These are phyloP conservation scores for Henningerozyma blattae DNA, from an alignment of 805 yeast genomes.

Conservation along the genomic window DNA sequence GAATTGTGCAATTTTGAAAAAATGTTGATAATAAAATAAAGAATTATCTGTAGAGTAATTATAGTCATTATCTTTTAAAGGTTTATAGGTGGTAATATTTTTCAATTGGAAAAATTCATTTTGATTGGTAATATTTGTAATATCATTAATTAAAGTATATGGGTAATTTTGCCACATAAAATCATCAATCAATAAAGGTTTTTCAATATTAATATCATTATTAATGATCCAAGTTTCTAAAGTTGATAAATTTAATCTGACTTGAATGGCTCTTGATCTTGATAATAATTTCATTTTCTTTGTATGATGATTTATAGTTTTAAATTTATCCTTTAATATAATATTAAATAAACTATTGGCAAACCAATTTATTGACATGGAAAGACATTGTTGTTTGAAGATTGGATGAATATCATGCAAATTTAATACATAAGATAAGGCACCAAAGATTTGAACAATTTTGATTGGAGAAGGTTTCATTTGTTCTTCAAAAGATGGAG, in stretches of 20 bases:
- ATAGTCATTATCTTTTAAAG: constrained; percentile 4
- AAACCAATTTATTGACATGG: constrained; percentile 70
- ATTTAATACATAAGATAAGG: constrained; percentile 73
- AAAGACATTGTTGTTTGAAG: constrained; percentile 64
- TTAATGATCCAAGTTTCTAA: constrained; percentile 88
- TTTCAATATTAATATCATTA: constrained; percentile 20
- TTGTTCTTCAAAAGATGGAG: constrained; percentile 71
- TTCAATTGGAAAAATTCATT: constrained; percentile 9
- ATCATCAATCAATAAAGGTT: constrained; percentile 26
- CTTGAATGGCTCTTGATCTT: constrained; percentile 79
- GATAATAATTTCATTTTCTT: constrained; percentile 50
- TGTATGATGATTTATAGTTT: constrained; percentile 18
- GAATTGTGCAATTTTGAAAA: constrained; percentile 50
- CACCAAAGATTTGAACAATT: constrained; percentile 78
- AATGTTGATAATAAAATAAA: constrained; percentile 49
- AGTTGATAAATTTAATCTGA: constrained; percentile 72
- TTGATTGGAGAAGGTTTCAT: constrained; percentile 83
- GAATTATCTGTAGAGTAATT: constrained; percentile 25
- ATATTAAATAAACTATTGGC: constrained; percentile 64
- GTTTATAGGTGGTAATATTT: constrained; percentile 18
- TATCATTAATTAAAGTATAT: constrained; percentile 24
- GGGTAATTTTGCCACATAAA: constrained; percentile 29
- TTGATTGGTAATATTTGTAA: constrained; percentile 16
- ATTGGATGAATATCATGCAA: constrained; percentile 71
- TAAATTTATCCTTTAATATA: constrained; percentile 44